Conservation (phyloP, 140 eudicot species). For the Anethum foeniculum region DNA sequence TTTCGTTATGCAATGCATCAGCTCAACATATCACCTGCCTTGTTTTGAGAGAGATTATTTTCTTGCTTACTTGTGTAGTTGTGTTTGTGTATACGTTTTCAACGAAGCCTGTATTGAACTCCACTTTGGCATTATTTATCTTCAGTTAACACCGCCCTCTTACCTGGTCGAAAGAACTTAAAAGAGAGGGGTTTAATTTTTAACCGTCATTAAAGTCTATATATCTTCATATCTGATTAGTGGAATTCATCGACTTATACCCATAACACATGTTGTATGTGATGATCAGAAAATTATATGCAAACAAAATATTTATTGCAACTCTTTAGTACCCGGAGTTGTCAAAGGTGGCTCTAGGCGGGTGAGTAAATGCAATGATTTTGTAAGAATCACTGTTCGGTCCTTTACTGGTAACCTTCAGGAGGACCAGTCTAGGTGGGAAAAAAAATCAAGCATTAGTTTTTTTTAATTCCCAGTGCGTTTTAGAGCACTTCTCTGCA, state of each 20-base stretch:
- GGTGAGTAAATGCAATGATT: background rate
- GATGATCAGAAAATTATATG: background rate
- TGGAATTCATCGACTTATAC: background rate
- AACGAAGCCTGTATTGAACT: too few species aligned
- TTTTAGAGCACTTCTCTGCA: background rate
- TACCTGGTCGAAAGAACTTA: background rate
- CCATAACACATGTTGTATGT: background rate
- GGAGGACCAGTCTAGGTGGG: background rate
- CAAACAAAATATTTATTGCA: background rate
- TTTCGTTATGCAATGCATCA: too few species aligned
- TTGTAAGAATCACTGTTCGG: background rate
- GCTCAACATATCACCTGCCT: too few species aligned
- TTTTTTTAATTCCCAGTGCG: too few species aligned
- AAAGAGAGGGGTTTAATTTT: background rate
- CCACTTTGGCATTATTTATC: too few species aligned
- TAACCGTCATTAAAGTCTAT: background rate
- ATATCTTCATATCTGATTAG: background rate
- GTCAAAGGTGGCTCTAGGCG: background rate
- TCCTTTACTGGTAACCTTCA: background rate
- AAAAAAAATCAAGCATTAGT: too few species aligned
- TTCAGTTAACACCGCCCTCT: background rate
- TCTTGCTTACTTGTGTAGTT: too few species aligned
- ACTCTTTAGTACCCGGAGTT: background rate
- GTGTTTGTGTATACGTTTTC: too few species aligned
- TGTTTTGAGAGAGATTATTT: too few species aligned